A percentile compares a stretch with the other conserved stretches of the same genome.
phyloP scores from a whole-genome alignment of 805 yeast species.

The Wickerhamiella occidentalis region DNA sequence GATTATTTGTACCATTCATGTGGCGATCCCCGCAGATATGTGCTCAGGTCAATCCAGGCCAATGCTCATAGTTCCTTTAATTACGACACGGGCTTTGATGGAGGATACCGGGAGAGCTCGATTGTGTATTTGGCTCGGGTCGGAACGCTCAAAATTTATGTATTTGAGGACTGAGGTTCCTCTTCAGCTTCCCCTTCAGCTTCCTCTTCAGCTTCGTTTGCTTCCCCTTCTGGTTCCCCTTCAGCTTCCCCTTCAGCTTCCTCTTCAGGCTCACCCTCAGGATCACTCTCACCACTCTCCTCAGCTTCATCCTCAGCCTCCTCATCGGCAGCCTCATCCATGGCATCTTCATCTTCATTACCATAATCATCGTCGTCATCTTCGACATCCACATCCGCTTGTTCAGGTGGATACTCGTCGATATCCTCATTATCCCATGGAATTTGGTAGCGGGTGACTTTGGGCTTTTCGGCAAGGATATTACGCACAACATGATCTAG shows the following conservation, averaged over 20 bases:
- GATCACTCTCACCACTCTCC: conserved; percentile 21
- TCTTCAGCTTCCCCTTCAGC: not conserved
- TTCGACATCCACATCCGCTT: conserved; percentile 20
- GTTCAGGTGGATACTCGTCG: conserved; percentile 24
- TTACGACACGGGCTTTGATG: no score
- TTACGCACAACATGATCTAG: conserved; percentile 90
- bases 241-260: conserved; percentile 4
- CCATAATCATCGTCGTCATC: conserved; percentile 13
- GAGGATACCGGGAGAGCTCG: no score
- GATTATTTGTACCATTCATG: no score
- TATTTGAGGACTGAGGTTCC: no score
- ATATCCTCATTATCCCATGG: conserved; percentile 48
- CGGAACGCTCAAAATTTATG: no score
- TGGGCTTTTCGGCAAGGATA: conserved; percentile 90
- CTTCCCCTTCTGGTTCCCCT: conserved; percentile 10
- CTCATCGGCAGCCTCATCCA: conserved; percentile 9
- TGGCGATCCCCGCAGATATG: no score
- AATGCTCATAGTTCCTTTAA: no score
- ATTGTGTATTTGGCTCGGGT: no score
- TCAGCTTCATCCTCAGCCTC: conserved; percentile 22
- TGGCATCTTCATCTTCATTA: conserved; percentile 19
- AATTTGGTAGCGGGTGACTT: conserved; percentile 92
- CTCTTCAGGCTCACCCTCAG: conserved; percentile 21
- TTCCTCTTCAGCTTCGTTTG: conserved; percentile 14
- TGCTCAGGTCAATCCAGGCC: no score